phyloP scores from a whole-genome alignment of 2,329 filamentous ascomycete species.

The Curvularia hawaiiensis region DNA sequence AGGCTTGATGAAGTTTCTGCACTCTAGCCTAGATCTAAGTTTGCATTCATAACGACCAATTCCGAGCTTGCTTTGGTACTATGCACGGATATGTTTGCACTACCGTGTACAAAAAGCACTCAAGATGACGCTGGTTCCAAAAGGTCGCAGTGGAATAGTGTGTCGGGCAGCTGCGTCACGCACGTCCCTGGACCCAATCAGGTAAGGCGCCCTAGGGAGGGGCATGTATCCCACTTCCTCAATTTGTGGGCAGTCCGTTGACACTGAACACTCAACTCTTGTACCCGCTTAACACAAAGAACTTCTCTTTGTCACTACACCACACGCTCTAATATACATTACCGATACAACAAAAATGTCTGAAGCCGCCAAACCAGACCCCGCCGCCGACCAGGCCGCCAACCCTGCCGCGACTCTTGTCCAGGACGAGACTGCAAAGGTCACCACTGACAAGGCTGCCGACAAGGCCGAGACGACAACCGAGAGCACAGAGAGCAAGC shows the following conservation, averaged over 20 bases:
- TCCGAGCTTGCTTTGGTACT: background rate
- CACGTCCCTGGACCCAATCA: slow-evolving; percentile 19
- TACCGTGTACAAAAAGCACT: background rate
- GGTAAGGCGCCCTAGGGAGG: slow-evolving; percentile 12
- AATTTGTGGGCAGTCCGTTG: slow-evolving; percentile 15
- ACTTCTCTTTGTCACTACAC: slow-evolving; percentile 12
- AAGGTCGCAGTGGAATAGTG: background rate
- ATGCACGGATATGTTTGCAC: background rate
- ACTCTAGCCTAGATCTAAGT: background rate
- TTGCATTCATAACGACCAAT: background rate
- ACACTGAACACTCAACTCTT: slow-evolving; percentile 13
- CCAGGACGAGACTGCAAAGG: slow-evolving; percentile 52
- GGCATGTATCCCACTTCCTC: slow-evolving; percentile 20
- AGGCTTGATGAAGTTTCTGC: background rate
- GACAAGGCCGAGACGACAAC: slow-evolving; percentile 29
- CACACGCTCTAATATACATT: slow-evolving; percentile 2
- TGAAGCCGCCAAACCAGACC: slow-evolving; percentile 49
- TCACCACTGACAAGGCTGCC: slow-evolving; percentile 47
- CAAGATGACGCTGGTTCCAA: background rate
- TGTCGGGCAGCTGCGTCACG: slow-evolving; percentile 13
- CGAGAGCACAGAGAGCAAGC: slow-evolving; percentile 58
- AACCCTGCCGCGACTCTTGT: slow-evolving; percentile 49
- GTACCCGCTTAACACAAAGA: slow-evolving; percentile 15
- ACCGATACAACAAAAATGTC: slow-evolving; percentile 35
- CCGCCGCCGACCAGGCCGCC: slow-evolving; percentile 47